Evolutionary conservation across 192 early-diverging fungal species (phyloP).

Genomic region (Phlyctochytrium arcticum): DNA sequence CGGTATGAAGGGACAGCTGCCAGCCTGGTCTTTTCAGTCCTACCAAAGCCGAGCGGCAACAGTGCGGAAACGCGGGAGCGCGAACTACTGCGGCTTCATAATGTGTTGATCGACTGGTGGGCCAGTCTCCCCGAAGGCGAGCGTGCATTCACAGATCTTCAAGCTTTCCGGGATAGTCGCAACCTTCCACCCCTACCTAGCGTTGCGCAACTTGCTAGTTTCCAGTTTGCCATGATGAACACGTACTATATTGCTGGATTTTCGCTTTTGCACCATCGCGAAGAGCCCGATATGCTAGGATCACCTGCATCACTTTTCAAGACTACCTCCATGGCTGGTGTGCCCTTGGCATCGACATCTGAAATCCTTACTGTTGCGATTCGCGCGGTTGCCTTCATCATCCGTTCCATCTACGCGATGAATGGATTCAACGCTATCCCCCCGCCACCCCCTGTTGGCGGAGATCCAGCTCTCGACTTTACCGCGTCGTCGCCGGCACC

Average conservation of each 20-base stretch:
- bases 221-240: constrained; percentile 17
- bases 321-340: neutral
- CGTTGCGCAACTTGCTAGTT: constrained; percentile 17
- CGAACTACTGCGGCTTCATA: constrained; percentile 3
- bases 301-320: too few relatives aligned
- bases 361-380: constrained; percentile 9
- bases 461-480: neutral
- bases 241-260: neutral
- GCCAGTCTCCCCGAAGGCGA: neutral
- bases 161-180: constrained; percentile 1
- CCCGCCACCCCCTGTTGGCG: neutral
- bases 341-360: neutral
- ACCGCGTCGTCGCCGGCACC: constrained; percentile 2
- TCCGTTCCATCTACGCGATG: constrained; percentile 18
- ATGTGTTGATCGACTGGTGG: constrained; percentile 18
- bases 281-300: constrained; percentile 4
- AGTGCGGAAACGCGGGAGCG: constrained; percentile 1
- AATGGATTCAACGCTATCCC: constrained; percentile 18
- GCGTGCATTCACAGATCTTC: constrained; percentile 7
- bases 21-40: neutral
- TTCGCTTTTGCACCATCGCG: constrained; percentile 14
- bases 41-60: neutral
- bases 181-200: constrained; percentile 10
- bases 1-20: constrained; percentile 2
- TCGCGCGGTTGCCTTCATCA: constrained; percentile 8